Evolutionary conservation across 1,284 basidiomycete genomes (phyloP), one percentile per base, ranked within the genome.

Genomic region (Kalmanozyma brasiliensis): DNA sequence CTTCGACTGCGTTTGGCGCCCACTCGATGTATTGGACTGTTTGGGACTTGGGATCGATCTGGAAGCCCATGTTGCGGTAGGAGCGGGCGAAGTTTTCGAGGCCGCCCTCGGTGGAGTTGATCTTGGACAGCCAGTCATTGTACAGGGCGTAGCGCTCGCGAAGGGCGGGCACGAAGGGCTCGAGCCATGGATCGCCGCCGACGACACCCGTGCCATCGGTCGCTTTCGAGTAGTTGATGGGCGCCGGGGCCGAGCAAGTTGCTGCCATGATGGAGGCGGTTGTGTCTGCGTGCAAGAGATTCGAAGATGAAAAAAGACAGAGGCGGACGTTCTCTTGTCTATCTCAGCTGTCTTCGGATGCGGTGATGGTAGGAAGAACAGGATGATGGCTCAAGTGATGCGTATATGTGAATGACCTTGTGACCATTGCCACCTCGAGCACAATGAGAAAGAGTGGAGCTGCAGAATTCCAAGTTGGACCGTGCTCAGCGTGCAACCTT

Each of bases 1-100:
- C 95, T 76, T 90, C 88, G 42, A 82, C 85, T 13, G 90, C 94
- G 74, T 92, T 93, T 0, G 95, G 94, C 7, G 95, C 95, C 95
- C 95, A 98, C 82, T 98, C 95, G 76, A 91, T 86, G 82, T 98
- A 98, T 8, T 87, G 84, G 34, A 98, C 88, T 26, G 89, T 86
- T 46, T 89, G 89, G 53, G 90, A 87, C 20, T 84, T 81, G 43
- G 86, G 85, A 23, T 79, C 76, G 36, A 93, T 86, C 55, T 91
- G 89, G 73, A 98, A 86, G 34, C 95, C 95, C 84, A 91, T 92
- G 67, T 87, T 88, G 69, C 90, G 86, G 84, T 94, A 96, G 13
- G 93, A 93, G 79, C 89, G 88, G 3, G 92, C 90, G 83, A 98
- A 98, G 8, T 85, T 85, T 52, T 94, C 93, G 76, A 94, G 91